phyloP scores from a whole-genome alignment of 495 filamentous ascomycete genomes.

The Terfezia boudieri region DNA sequence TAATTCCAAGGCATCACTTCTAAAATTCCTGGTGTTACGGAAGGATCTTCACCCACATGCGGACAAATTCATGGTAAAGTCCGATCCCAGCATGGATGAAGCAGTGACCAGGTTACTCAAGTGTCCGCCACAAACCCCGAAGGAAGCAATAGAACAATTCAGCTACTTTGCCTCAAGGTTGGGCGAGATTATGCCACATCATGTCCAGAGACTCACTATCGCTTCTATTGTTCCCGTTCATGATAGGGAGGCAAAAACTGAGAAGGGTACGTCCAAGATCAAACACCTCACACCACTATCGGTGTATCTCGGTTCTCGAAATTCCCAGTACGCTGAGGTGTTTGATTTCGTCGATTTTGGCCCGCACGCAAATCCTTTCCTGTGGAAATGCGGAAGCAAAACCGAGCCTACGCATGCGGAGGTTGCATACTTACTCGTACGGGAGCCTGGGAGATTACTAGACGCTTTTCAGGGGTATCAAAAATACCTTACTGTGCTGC shows the following conservation, averaged over 20 bases:
- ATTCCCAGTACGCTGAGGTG: constrained; percentile 57
- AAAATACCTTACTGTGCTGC: constrained; percentile 63
- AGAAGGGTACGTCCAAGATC: constrained; percentile 8
- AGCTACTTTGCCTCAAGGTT: constrained; percentile 59
- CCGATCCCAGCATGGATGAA: constrained; percentile 53
- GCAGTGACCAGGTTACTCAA: constrained; percentile 47
- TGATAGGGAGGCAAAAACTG: constrained; percentile 15
- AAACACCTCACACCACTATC: constrained; percentile 37
- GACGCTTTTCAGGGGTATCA: constrained; percentile 55
- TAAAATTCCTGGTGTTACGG: constrained; percentile 58
- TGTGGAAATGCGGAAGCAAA: constrained; percentile 70
- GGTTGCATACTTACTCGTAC: constrained; percentile 53
- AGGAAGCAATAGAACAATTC: constrained; percentile 48
- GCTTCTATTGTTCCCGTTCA: constrained; percentile 49
- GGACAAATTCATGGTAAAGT: constrained; percentile 55
- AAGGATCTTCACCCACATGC: constrained; percentile 53
- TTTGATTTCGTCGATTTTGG: constrained; percentile 96
- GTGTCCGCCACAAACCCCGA: constrained; percentile 41
- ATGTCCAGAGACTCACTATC: constrained; percentile 34
- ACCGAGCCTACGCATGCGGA: constrained; percentile 69
- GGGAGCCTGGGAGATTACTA: constrained; percentile 57
- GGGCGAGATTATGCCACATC: constrained; percentile 40
- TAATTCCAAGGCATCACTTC: constrained; percentile 47
- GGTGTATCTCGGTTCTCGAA: constrained; percentile 57
- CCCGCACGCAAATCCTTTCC: constrained; percentile 61